Evolutionary conservation across 805 yeast genomes (phyloP).

Genomic region (Debaryomyces castellii): DNA sequence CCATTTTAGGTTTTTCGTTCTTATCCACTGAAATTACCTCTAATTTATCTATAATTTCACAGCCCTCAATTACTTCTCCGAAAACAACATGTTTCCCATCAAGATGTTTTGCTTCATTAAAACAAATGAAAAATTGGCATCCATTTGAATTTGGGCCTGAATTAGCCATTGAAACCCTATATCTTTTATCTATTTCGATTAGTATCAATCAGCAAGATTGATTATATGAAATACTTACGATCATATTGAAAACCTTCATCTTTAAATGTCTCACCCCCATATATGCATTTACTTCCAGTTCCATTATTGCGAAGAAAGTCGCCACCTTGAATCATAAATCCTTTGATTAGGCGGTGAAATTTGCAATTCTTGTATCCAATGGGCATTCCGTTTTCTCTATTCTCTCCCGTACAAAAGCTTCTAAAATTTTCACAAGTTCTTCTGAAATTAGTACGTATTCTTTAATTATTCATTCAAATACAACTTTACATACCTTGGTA

Average conservation of each 20-base stretch:
- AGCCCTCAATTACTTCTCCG: constrained; percentile 87
- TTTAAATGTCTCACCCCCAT: constrained; percentile 37
- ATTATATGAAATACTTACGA: constrained; percentile 21
- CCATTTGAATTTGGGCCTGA: constrained; percentile 95
- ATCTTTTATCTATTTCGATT: constrained; percentile 17
- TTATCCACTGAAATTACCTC: constrained; percentile 9
- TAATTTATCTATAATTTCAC: constrained; percentile 66
- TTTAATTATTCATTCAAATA: background rate
- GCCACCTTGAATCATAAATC: constrained; percentile 48
- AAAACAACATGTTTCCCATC: constrained; percentile 95
- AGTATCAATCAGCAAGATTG: constrained; percentile 2
- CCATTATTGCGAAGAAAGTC: constrained; percentile 48
- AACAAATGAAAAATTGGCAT: constrained; percentile 83
- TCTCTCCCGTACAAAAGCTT: constrained; percentile 53
- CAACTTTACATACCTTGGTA: constrained; percentile 31
- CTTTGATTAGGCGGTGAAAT: constrained; percentile 44
- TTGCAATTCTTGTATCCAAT: constrained; percentile 40
- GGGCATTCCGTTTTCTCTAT: constrained; percentile 34
- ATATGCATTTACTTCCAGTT: constrained; percentile 41
- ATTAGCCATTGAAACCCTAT: constrained; percentile 39
- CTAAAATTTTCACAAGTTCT: constrained; percentile 51
- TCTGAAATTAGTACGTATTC: constrained; percentile 7
- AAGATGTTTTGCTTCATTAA: constrained; percentile 86
- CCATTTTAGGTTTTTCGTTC: constrained; percentile 10
- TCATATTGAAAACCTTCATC: constrained; percentile 42